Conservation (phyloP, 331 rosid genomes). For the Cydonia oblonga region DNA sequence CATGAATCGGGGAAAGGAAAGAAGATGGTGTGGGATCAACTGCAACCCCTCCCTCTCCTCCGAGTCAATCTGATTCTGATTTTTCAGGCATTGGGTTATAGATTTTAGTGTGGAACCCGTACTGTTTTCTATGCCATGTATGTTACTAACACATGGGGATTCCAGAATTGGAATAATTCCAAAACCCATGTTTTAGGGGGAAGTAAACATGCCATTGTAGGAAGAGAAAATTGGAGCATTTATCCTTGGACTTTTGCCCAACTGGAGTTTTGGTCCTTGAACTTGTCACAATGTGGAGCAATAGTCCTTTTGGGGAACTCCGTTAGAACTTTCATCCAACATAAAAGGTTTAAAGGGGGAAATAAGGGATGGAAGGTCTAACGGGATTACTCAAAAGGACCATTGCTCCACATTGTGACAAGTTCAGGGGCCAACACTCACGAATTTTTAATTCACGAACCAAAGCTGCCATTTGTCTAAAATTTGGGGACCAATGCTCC, state of each 20-base stretch:
- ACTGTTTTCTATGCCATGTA: neutral
- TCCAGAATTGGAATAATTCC: neutral
- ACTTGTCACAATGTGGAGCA: neutral
- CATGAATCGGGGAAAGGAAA: neutral
- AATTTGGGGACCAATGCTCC: neutral
- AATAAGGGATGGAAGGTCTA: neutral
- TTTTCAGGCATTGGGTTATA: neutral
- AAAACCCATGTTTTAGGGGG: too few species aligned
- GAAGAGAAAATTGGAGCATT: neutral
- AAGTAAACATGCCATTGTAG: neutral
- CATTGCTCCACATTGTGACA: neutral
- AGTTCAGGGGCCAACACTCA: neutral
- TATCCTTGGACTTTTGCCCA: neutral
- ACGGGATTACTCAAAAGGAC: neutral
- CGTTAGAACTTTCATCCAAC: neutral
- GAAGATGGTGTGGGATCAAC: neutral
- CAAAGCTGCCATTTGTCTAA: neutral
- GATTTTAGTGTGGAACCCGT: neutral
- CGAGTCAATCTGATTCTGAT: neutral
- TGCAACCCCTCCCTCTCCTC: neutral
- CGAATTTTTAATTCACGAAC: neutral
- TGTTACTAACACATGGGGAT: neutral
- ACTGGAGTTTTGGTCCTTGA: neutral
- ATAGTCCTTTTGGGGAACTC: neutral
- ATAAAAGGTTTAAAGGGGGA: neutral